Conservation (phyloP, 2,329 filamentous ascomycete species). For the Scytalidium lignicola region DNA sequence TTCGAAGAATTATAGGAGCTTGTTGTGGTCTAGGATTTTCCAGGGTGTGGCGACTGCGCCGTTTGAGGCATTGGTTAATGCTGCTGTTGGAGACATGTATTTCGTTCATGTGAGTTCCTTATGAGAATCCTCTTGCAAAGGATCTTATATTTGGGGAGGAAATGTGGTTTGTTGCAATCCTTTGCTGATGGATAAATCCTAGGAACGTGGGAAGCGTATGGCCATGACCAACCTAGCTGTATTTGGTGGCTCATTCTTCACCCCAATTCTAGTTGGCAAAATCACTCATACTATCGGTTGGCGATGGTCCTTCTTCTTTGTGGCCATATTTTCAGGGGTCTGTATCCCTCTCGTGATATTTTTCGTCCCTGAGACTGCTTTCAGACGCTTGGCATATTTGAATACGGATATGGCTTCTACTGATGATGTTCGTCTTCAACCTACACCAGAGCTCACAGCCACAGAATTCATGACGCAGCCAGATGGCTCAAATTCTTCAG, state of each 20-base stretch:
- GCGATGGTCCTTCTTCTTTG: conserved; percentile 83
- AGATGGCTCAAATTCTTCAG: background rate
- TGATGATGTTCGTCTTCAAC: conserved; percentile 10
- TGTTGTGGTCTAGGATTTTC: conserved; percentile 74
- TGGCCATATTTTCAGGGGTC: conserved; percentile 74
- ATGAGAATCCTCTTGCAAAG: no score
- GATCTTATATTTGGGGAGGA: no score
- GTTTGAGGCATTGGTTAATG: conserved; percentile 86
- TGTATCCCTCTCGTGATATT: conserved; percentile 69
- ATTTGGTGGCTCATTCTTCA: conserved; percentile 69
- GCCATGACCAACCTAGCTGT: conserved; percentile 69
- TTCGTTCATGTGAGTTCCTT: conserved; percentile 66
- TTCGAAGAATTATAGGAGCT: conserved; percentile 61
- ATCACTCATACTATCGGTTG: conserved; percentile 74
- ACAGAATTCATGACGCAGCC: background rate
- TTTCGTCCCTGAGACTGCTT: conserved; percentile 82
- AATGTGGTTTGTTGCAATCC: no score
- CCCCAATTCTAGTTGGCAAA: conserved; percentile 85
- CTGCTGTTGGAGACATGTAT: conserved; percentile 83
- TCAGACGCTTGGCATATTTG: conserved; percentile 57
- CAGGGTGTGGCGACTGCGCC: conserved; percentile 85
- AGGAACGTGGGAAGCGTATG: conserved; percentile 80
- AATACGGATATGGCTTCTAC: conserved; percentile 59
- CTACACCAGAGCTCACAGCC: background rate
- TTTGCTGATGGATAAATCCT: background rate